phyloP scores from a whole-genome alignment of 257 asterid species.

The Handroanthus guayacan region DNA sequence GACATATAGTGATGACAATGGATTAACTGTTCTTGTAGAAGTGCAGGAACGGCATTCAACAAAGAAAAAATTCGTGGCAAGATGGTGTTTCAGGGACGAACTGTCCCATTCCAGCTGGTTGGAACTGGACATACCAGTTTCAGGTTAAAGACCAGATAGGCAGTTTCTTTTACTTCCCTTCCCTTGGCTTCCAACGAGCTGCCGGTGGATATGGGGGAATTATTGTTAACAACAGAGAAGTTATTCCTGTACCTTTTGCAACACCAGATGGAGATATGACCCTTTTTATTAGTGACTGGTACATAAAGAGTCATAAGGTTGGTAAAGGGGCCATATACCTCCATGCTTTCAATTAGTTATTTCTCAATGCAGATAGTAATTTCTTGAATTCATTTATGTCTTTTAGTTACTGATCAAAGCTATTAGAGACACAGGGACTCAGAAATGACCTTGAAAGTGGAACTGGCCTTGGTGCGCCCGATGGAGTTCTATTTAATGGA shows the following conservation, averaged over 20 bases:
- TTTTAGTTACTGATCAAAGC: conserved; percentile 39
- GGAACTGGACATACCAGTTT: conserved; percentile 98
- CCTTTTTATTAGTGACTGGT: conserved; percentile 87
- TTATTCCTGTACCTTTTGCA: conserved; percentile 81
- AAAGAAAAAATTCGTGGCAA: conserved; percentile 88
- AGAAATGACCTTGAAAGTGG: conserved; percentile 67
- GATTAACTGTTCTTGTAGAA: conserved; percentile 44
- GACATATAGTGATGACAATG: conserved; percentile 29
- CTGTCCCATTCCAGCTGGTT: conserved; percentile 93
- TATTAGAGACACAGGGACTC: conserved; percentile 64
- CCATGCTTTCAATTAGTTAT: conserved; percentile 1
- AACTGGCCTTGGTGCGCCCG: conserved; percentile 76
- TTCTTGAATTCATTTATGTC: conserved; percentile 29
- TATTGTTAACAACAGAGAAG: conserved; percentile 73
- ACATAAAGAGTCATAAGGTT: conserved; percentile 84
- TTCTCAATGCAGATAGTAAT: conserved; percentile 1
- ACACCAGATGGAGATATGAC: conserved; percentile 86
- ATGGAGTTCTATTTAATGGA: conserved; percentile 81
- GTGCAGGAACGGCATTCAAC: conserved; percentile 94
- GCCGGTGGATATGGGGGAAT: conserved; percentile 93
- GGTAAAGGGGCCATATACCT: conserved; percentile 29
- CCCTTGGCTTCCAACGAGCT: conserved; percentile 76
- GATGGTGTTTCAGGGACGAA: conserved; percentile 95
- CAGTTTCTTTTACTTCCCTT: conserved; percentile 91
- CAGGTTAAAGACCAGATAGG: conserved; percentile 98